Conservation (phyloP, 129 eudicot species). For the Arctium minus region DNA sequence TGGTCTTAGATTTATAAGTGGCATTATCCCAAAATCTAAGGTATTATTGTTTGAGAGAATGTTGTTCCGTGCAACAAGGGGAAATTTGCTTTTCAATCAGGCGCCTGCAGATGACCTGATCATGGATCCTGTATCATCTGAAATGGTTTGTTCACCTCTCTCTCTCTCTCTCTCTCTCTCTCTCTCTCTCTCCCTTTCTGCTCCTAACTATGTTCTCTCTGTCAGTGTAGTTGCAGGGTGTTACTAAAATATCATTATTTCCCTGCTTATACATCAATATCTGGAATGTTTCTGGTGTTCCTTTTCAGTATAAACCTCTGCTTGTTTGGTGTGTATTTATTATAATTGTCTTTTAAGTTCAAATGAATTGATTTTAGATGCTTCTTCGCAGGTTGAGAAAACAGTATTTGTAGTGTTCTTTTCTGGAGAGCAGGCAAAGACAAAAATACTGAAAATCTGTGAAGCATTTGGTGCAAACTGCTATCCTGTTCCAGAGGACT, state of each 20-base stretch:
- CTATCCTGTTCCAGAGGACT: conserved; percentile 94
- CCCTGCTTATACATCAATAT: background rate
- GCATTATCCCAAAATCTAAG: conserved; percentile 82
- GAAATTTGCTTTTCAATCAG: conserved; percentile 95
- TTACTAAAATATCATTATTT: background rate
- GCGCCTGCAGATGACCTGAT: conserved; percentile 83
- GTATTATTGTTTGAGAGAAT: conserved; percentile 82
- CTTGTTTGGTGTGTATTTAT: background rate
- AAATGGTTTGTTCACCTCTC: conserved; percentile 54
- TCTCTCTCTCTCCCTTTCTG: conserved; percentile 1
- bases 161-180: conserved; percentile 3
- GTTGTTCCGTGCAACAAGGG: conserved; percentile 97
- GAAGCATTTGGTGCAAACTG: conserved; percentile 99
- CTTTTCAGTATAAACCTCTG: background rate
- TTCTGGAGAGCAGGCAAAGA: conserved; percentile 96
- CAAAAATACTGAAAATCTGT: conserved; percentile 89
- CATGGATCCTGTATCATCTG: conserved; percentile 80
- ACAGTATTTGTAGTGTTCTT: conserved; percentile 90
- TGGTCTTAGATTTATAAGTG: conserved; percentile 90
- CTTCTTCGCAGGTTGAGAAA: conserved; percentile 83
- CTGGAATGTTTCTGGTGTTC: background rate
- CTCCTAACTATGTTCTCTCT: background rate
- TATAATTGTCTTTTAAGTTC: background rate
- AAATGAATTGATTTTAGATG: conserved; percentile 8
- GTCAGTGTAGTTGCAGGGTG: background rate